Percentiles rank a stretch among this genome's conserved stretches.
Evolutionary conservation across 1,139 yeast genomes (phyloP).

Genomic region (Pichia sp.): DNA sequence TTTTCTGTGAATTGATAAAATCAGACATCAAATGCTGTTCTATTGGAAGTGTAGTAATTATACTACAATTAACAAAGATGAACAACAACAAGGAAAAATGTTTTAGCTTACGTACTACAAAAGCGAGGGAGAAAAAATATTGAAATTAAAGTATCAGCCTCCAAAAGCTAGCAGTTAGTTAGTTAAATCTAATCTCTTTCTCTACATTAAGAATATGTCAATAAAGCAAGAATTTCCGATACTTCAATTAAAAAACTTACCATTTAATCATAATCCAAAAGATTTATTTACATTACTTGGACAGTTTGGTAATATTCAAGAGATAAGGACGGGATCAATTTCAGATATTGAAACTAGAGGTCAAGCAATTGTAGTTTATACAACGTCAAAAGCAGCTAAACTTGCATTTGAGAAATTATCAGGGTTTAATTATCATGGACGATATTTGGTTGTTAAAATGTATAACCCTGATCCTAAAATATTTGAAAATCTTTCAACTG

Average conservation of each 20-base stretch:
- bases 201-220: background rate
- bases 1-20: slow-evolving; percentile 27
- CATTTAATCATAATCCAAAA: slow-evolving; percentile 42
- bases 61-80: too few relatives aligned
- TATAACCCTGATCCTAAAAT: slow-evolving; percentile 18
- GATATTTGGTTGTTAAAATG: slow-evolving; percentile 48
- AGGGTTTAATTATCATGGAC: slow-evolving; percentile 54
- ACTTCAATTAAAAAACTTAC: slow-evolving; percentile 51
- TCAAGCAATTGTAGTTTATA: slow-evolving; percentile 52
- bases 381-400: slow-evolving; percentile 40
- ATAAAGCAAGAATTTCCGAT: slow-evolving; percentile 37
- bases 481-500: background rate
- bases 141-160: too few relatives aligned
- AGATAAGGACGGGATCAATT: slow-evolving; percentile 44
- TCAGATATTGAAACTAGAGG: slow-evolving; percentile 37
- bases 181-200: too few relatives aligned
- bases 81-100: too few relatives aligned
- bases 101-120: too few relatives aligned
- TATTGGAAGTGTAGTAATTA: too few relatives aligned
- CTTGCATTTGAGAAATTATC: slow-evolving; percentile 47
- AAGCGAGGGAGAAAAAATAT: too few relatives aligned
- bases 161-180: too few relatives aligned
- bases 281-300: slow-evolving; percentile 50
- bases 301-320: slow-evolving; percentile 49
- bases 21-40: too few relatives aligned